These are phyloP conservation scores for Rhodosporidiobolus odoratus DNA, from an alignment of 768 basidiomycete species.

Conservation along the genomic window DNA sequence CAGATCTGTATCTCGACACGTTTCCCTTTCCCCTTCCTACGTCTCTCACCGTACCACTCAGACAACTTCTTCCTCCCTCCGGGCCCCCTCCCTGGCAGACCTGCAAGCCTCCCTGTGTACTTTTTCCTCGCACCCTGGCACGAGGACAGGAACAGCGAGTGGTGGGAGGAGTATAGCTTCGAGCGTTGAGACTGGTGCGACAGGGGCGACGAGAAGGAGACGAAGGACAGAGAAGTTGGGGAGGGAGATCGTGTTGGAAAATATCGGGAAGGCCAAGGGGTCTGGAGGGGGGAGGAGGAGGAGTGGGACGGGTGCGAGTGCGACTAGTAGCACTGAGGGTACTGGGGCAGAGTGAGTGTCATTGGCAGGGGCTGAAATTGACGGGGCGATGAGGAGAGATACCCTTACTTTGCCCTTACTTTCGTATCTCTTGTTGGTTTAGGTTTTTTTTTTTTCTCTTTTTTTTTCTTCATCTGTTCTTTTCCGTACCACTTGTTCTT, in stretches of 20 bases:
- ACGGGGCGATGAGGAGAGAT: too few species aligned
- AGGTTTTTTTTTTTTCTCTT: neutral
- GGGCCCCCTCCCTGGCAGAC: slow-evolving; percentile 16
- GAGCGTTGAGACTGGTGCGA: neutral
- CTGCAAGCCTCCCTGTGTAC: slow-evolving; percentile 11
- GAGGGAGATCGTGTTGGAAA: slow-evolving; percentile 12
- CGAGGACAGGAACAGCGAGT: neutral
- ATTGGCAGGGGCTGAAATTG: too few species aligned
- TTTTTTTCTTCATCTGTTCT: too few species aligned
- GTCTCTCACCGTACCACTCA: neutral
- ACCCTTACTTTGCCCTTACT: neutral
- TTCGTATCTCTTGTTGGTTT: neutral
- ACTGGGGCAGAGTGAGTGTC: neutral
- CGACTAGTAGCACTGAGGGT: neutral
- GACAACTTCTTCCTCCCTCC: neutral
- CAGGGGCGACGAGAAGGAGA: neutral
- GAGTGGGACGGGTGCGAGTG: neutral
- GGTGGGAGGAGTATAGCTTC: slow-evolving; percentile 6
- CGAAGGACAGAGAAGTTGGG: slow-evolving; percentile 12
- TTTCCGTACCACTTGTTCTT: too few species aligned
- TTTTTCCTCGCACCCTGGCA: neutral
- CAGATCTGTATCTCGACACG: neutral
- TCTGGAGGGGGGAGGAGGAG: neutral
- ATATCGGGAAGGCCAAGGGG: slow-evolving; percentile 8
- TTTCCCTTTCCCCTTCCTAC: neutral